Base-by-base conservation (phyloP, 2,329 filamentous ascomycete species). In the Dendrostoma leiphaemia region DNA sequence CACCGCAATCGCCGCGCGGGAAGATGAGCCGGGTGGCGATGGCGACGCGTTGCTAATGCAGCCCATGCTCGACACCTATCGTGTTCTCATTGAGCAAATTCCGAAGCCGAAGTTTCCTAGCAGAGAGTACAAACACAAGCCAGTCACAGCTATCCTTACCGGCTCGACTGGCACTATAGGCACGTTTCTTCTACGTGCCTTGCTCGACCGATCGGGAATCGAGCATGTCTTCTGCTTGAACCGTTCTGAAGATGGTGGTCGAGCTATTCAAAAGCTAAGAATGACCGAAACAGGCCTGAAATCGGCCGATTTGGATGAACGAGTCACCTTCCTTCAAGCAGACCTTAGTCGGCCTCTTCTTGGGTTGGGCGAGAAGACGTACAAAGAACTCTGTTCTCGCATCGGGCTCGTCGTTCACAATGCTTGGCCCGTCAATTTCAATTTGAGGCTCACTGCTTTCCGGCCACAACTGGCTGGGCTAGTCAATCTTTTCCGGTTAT, bases 341-440 rank as follows among this genome's bases (percentile, higher is more conserved):
- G 68, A 76, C 59, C 65, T 76, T 6, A 65, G 64, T 41, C 62
- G 65, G 10, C 53, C 66, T 12, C 61, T 68, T 47, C 69, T 79
- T 17, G 76, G 77, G 13, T 65, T 80, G 4, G 52, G 60, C 1
- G 35, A 54, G 1, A 56, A 62, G 1, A 48, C 52, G 1, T 71
- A 71, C 35, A 29, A 59, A n/a, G 56, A 62, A 6, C 60, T 77
- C 1, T 48, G 48, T 15, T 37, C 49, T 7, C 54, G 67, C 2
- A 61, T 80, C 1, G 73, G 72, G 0, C 62, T 65, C 13, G 69
- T 80, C 23, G 75, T 82, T 23, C 78, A 82, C 66, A 71, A 71
- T 59, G 77, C 79, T 0, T 81, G 79, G 79, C 68, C 76, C 1
- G 80, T 83, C 26, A 82, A 83, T 63, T 83, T 83, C 69, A 81